A percentile compares a stretch with the other conserved stretches of the same genome.
Evolutionary conservation across 106 monocot species (phyloP).

Genomic region (Acorus gramineus): DNA sequence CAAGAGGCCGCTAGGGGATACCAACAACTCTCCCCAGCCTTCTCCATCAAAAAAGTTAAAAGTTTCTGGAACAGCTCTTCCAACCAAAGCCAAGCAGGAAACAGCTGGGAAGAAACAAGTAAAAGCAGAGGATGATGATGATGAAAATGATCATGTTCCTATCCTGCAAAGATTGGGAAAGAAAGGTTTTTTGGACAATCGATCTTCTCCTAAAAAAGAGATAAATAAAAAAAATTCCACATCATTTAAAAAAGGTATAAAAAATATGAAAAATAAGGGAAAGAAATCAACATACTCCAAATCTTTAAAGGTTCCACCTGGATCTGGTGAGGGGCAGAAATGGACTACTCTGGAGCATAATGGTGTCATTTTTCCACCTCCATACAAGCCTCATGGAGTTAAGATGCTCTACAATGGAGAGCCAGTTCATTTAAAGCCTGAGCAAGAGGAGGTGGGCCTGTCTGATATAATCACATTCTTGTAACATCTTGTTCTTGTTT

Average conservation of each 20-base stretch:
- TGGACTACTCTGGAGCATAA: constrained; percentile 86
- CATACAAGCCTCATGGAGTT: constrained; percentile 82
- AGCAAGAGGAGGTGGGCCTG: constrained; percentile 77
- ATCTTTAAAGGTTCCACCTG: constrained; percentile 67
- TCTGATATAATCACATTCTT: too few species aligned
- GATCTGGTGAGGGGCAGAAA: constrained; percentile 83
- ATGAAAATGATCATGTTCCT: constrained; percentile 43
- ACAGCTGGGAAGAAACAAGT: constrained; percentile 27
- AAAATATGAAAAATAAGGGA: constrained; percentile 23
- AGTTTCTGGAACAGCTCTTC: constrained; percentile 17
- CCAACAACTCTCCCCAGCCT: constrained; percentile 12
- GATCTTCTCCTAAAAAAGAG: constrained; percentile 34
- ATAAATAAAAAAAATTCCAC: constrained; percentile 32
- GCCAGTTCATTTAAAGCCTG: constrained; percentile 80
- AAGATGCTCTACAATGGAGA: constrained; percentile 94
- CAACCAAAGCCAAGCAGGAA: constrained; percentile 32
- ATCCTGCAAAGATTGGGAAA: constrained; percentile 58
- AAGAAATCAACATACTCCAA: constrained; percentile 51
- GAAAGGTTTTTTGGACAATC: constrained; percentile 25
- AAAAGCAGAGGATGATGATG: constrained; percentile 36
- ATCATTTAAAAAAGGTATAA: constrained; percentile 44
- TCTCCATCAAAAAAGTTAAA: constrained; percentile 38
- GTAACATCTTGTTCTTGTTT: too few species aligned
- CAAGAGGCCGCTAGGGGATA: constrained; percentile 28
- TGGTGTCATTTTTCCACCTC: constrained; percentile 97